A percentile compares a stretch with the other conserved stretches of the same genome.
phyloP scores from a whole-genome alignment of 176 grass and related monocot species.

The Bromus sterilis region DNA sequence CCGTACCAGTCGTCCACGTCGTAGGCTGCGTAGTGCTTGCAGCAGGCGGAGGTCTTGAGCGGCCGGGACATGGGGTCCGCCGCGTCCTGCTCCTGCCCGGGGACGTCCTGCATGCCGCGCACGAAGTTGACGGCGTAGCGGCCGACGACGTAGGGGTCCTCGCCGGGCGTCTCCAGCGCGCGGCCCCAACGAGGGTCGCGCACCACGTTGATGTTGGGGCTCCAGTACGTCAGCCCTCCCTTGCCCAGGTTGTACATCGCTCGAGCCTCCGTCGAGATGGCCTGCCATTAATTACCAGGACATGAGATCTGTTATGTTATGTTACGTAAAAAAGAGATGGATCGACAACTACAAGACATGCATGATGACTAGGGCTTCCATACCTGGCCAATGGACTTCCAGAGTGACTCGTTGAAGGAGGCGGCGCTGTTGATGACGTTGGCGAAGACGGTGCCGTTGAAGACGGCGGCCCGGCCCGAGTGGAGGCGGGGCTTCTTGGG shows the following conservation, averaged over 20 bases:
- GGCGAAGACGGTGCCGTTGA: constrained; percentile 46
- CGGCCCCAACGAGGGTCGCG: constrained; percentile 44
- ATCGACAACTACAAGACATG: neutral
- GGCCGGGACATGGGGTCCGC: neutral
- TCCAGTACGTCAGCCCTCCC: constrained; percentile 47
- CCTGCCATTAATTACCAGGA: neutral
- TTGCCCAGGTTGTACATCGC: constrained; percentile 64
- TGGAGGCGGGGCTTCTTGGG: neutral
- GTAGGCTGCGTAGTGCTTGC: constrained; percentile 62
- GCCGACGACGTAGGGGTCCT: constrained; percentile 37
- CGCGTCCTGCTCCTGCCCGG: neutral
- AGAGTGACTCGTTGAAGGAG: constrained; percentile 45
- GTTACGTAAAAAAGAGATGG: neutral
- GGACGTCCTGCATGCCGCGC: constrained; percentile 34
- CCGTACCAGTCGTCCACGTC: constrained; percentile 38
- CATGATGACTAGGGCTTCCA: neutral
- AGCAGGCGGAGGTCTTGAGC: constrained; percentile 48
- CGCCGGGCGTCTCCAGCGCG: constrained; percentile 41
- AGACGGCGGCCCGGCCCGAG: constrained; percentile 20
- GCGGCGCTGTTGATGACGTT: constrained; percentile 46
- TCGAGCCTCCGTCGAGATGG: constrained; percentile 39
- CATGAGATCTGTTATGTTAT: neutral
- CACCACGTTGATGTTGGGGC: constrained; percentile 51
- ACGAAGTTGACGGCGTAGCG: constrained; percentile 41
- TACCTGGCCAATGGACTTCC: constrained; percentile 45